Conservation (phyloP, 1,284 basidiomycete genomes). For the Apiotrichum sp. region DNA sequence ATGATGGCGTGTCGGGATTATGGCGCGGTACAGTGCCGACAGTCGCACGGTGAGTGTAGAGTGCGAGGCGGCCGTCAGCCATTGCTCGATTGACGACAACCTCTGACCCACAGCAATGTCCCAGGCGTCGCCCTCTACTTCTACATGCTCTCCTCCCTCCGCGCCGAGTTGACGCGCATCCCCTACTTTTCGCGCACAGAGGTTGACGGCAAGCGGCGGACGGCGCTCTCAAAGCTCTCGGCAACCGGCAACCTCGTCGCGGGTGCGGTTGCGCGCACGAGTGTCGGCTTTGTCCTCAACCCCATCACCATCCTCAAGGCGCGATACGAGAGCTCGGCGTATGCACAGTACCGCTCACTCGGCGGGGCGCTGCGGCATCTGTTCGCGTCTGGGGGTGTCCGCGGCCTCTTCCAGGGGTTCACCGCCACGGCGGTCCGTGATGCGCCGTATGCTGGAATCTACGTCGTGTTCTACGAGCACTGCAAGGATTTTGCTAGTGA, state of each 20-base stretch:
- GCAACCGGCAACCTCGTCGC: conserved; percentile 79
- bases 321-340: conserved; percentile 84
- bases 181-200: conserved; percentile 39
- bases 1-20: conserved; percentile 47
- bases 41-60: conserved; percentile 57
- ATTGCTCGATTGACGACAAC: background rate
- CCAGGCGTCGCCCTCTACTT: conserved; percentile 92
- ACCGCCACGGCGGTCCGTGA: conserved; percentile 84
- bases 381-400: conserved; percentile 60
- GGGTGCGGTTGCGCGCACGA: conserved; percentile 77
- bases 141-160: conserved; percentile 72
- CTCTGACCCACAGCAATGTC: conserved; percentile 60
- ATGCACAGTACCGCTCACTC: conserved; percentile 63
- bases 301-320: conserved; percentile 94
- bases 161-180: conserved; percentile 53
- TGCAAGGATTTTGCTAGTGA: conserved; percentile 62
- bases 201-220: conserved; percentile 8
- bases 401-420: conserved; percentile 82
- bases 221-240: conserved; percentile 66
- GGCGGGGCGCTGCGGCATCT: conserved; percentile 59
- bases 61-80: no score
- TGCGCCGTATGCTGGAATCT: conserved; percentile 92
- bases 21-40: conserved; percentile 82
- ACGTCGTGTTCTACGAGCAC: conserved; percentile 83
- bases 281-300: conserved; percentile 81